phyloP scores from a whole-genome alignment of 371 early-diverging fungal genomes.

The Mortierella sp. region DNA sequence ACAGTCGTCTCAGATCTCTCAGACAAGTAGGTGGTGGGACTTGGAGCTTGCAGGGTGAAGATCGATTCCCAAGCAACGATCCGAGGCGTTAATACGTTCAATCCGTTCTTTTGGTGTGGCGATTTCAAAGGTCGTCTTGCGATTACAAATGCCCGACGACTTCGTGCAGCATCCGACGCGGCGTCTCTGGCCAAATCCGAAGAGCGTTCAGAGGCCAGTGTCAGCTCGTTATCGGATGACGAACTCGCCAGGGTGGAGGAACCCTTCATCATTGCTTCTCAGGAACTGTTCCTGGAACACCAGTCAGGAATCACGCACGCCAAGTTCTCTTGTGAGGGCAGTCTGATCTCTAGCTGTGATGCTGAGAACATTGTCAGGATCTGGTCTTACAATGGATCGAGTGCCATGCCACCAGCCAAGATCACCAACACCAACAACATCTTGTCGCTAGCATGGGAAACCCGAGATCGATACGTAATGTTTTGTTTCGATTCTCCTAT shows the following conservation, averaged over 20 bases:
- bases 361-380: slow-evolving; percentile 72
- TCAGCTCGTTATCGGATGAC: slow-evolving; percentile 27
- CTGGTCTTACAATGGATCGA: slow-evolving; percentile 48
- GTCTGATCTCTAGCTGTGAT: slow-evolving; percentile 73
- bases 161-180: slow-evolving; percentile 46
- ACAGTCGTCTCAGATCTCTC: slow-evolving; percentile 31
- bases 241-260: slow-evolving; percentile 30
- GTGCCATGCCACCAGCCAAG: slow-evolving; percentile 60
- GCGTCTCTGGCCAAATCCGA: slow-evolving; percentile 39
- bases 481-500: too few relatives aligned
- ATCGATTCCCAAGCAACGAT: too few relatives aligned
- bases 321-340: slow-evolving; percentile 68
- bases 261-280: slow-evolving; percentile 38
- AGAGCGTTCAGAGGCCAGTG: slow-evolving; percentile 19
- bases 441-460: slow-evolving; percentile 71
- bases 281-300: slow-evolving; percentile 71
- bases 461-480: slow-evolving; percentile 63
- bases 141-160: slow-evolving; percentile 30
- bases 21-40: slow-evolving; percentile 37
- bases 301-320: slow-evolving; percentile 72
- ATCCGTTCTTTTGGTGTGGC: too few relatives aligned
- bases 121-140: slow-evolving; percentile 28
- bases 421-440: slow-evolving; percentile 61
- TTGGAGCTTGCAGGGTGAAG: too few relatives aligned
- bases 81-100: too few relatives aligned